These are phyloP conservation scores for Cryphonectria radicalis DNA, from an alignment of 2,329 filamentous ascomycete genomes.

Conservation along the genomic window DNA sequence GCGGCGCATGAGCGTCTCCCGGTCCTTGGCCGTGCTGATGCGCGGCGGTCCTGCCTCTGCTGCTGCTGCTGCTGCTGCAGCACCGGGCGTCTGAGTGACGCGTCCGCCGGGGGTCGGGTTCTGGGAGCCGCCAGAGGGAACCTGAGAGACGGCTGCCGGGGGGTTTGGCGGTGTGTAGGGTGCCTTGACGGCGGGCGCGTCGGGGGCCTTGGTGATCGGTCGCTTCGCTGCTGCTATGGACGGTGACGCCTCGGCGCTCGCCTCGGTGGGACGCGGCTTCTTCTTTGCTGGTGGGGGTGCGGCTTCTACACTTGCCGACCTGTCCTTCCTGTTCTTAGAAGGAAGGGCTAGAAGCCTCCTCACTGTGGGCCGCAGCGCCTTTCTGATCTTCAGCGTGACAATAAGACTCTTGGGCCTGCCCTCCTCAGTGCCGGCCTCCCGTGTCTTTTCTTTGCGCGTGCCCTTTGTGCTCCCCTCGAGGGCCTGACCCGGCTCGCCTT, in stretches of 20 bases:
- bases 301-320: slow-evolving; percentile 48
- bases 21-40: slow-evolving; percentile 33
- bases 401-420: slow-evolving; percentile 36
- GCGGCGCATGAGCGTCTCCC: slow-evolving; percentile 19
- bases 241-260: slow-evolving; percentile 42
- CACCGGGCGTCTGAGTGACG: slow-evolving; percentile 45
- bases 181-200: slow-evolving; percentile 42
- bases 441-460: slow-evolving; percentile 43
- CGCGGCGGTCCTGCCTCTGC: slow-evolving; percentile 44
- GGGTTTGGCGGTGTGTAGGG: slow-evolving; percentile 55
- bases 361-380: slow-evolving; percentile 39
- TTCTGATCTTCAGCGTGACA: slow-evolving; percentile 55
- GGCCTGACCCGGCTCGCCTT: slow-evolving; percentile 35
- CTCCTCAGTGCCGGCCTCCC: slow-evolving; percentile 41
- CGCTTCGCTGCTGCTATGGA: slow-evolving; percentile 44
- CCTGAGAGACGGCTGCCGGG: slow-evolving; percentile 56
- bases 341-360: slow-evolving; percentile 51
- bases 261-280: slow-evolving; percentile 48
- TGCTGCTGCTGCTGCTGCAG: slow-evolving; percentile 41
- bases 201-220: slow-evolving; percentile 44
- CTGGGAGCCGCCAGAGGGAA: slow-evolving; percentile 57
- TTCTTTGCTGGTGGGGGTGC: slow-evolving; percentile 50
- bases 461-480: slow-evolving; percentile 39
- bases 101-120: slow-evolving; percentile 54
- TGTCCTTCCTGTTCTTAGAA: slow-evolving; percentile 47